Evolutionary conservation across 805 yeast genomes (phyloP), one percentile per base, ranked within the genome.

Genomic region (Candida verbasci): DNA sequence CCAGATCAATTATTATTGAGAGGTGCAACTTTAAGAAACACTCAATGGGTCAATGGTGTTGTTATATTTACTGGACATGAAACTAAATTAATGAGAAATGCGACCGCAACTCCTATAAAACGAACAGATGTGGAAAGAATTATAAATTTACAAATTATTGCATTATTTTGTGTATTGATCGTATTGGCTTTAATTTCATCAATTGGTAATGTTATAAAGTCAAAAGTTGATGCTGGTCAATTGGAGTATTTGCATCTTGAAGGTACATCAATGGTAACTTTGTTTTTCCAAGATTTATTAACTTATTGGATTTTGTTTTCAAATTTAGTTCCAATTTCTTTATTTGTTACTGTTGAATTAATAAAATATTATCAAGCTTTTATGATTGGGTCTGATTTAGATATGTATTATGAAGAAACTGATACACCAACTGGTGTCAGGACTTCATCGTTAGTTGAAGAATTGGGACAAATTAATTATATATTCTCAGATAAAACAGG

Each of bases 401-500:
- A 94, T 56, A 78, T 93, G 80, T 94, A 93, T 55, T 77, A 86
- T 49, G 88, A 78, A 44, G 82, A 75, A 34, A 75, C 88, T 0
- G 97, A 93, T 53, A 88, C 96, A 0, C 97, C 98, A 2, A 83
- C 97, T 0, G 88, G 89, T 4, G 96, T 93, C 14, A 72, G 98
- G 45, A 91, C 98, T 0, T 91, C 97, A 1, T 84, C 96, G 10
- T 71, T 93, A 48, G 98, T 93, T 6, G 99, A 93, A 60, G 98
- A 93, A 50, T 69, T 93, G 45, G 99, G 99, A 18, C 99, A 93
- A 58, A 89, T 93, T 51, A 94, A 91, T 55, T 89, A 88, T 54
- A 85, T 93, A 16, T 93, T 93, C 63, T 86, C 96, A 58, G 99
- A 93, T 60, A 93, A 93, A 56, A 93, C 99, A 0, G 99, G 99